Percentiles rank a stretch among this genome's conserved stretches.
Conservation (phyloP, 257 asterid species). For the Solanum virginianum region DNA sequence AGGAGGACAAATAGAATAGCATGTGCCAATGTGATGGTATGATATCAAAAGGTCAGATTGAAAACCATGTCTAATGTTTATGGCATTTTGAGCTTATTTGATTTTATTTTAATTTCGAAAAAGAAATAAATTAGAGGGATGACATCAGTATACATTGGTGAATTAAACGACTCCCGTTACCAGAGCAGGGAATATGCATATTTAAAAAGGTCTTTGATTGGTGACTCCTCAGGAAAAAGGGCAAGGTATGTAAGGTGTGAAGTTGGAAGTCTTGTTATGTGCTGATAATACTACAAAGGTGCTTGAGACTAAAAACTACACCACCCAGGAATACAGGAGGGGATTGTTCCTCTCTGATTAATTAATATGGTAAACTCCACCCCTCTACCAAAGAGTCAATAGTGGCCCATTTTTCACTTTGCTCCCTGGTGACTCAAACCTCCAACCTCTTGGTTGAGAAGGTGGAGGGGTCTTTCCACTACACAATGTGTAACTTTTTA, state of each 20-base stretch:
- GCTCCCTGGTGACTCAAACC: background rate
- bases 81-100: background rate
- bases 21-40: background rate
- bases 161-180: background rate
- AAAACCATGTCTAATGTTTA: background rate
- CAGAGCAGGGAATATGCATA: background rate
- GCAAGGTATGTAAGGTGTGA: background rate
- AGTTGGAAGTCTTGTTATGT: background rate
- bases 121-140: background rate
- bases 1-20: background rate
- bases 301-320: background rate
- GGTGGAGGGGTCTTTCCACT: background rate
- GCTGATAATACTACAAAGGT: background rate
- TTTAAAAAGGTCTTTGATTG: background rate
- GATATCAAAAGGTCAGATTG: background rate
- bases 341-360: background rate
- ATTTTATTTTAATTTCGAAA: background rate
- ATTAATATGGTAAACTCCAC: background rate
- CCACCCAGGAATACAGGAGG: background rate
- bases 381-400: background rate
- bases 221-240: background rate
- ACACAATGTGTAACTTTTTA: background rate
- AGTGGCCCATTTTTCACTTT: background rate
- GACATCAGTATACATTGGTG: background rate
- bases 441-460: background rate